Base-by-base conservation (phyloP, 2,329 filamentous ascomycete species). In the Calonectria pseudoreteaudii region DNA sequence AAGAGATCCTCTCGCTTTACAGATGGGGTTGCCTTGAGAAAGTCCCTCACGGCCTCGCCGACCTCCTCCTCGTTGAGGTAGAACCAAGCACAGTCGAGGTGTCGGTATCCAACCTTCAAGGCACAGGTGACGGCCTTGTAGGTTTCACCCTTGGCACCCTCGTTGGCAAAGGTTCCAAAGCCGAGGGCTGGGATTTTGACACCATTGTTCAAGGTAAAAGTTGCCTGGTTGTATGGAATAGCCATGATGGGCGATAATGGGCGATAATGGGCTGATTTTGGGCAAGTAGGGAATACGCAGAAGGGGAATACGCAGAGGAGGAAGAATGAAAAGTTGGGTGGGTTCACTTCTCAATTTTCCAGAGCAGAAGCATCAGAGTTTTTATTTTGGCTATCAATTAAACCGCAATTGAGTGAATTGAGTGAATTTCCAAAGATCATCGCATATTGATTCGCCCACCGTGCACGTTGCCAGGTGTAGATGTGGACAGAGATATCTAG, bases 101-200 rank as follows among this genome's bases (percentile, higher is more conserved):
- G 86, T 58, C 86, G 81, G 77, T 87, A 88, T 34, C 87, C 87
- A 31, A 80, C 77, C 66, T 83, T 82, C 50, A 89, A 83, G 74
- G 90, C 90, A 47, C 83, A 81, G 23, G 68, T 87, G 66, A 85
- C 81, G 47, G 82, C 81, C 52, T 80, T 76, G 76, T 80, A 80
- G 41, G 79, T 80, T 71, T 80, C 79, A 1, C 79, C 79, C 75
- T 79, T 79, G 31, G 83, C 76, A 36, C 83, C 92, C 85, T 94
- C 92, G 83, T 89, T 93, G 82, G 91, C 89, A 80, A 92, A 93
- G 78, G 91, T 93, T 78, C 91, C 91, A 79, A 93, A 93, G 31
- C 91, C 91, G 38, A 93, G 84, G 62, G 87, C 91, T 74, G 91
- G 91, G 77, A 93, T 91, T 81, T 87, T 87, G 73, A 93, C 89